Percentiles rank a stretch among this genome's conserved stretches.
phyloP scores from a whole-genome alignment of 345 rosid genomes.

The Citrus hindsii region DNA sequence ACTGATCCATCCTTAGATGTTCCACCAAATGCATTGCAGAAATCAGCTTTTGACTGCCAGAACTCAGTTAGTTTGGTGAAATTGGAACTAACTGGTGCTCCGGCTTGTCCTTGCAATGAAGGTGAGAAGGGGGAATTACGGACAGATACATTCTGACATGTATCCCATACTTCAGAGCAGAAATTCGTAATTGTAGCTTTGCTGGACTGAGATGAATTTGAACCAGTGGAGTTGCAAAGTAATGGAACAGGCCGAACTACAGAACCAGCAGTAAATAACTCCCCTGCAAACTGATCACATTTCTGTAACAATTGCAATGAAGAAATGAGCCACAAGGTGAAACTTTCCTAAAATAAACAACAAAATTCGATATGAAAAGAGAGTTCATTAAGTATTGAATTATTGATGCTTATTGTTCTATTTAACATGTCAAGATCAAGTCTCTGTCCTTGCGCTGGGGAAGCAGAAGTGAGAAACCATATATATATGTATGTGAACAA shows the following conservation, averaged over 20 bases:
- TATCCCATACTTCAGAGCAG: constrained; percentile 85
- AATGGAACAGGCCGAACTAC: constrained; percentile 63
- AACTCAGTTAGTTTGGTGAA: constrained; percentile 47
- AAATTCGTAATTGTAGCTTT: constrained; percentile 43
- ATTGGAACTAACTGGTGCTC: constrained; percentile 39
- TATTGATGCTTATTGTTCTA: neutral
- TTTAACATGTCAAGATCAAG: neutral
- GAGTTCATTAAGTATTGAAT: neutral
- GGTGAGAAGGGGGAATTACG: constrained; percentile 71
- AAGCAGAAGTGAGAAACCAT: neutral
- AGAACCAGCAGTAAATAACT: constrained; percentile 48
- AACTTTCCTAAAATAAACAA: neutral
- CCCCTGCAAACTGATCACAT: constrained; percentile 91
- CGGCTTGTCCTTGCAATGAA: constrained; percentile 57
- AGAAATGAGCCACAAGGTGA: neutral
- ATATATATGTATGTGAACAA: neutral
- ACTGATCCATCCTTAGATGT: constrained; percentile 43
- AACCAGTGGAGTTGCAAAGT: constrained; percentile 77
- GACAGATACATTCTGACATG: constrained; percentile 64
- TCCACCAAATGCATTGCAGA: constrained; percentile 73
- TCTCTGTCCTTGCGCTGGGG: neutral
- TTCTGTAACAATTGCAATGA: constrained; percentile 40
- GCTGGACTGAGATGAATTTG: constrained; percentile 57
- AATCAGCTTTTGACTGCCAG: constrained; percentile 69
- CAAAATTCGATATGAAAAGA: neutral